These are phyloP conservation scores for Cyathus striatus DNA, from an alignment of 768 basidiomycete genomes.

Conservation along the genomic window DNA sequence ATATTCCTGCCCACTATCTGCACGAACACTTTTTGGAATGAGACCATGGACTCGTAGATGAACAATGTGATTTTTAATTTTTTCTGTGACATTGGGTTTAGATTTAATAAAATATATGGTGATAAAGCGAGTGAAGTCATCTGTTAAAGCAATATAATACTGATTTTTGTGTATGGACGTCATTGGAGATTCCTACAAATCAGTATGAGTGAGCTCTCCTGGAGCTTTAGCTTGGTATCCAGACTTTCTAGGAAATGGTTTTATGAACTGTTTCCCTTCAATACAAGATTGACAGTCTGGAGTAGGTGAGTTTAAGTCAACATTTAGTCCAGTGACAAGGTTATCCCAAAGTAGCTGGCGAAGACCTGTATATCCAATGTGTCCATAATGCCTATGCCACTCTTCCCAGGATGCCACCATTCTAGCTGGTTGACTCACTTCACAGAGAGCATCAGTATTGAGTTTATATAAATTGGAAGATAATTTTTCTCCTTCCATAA, in stretches of 20 bases:
- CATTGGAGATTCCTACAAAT: constrained; percentile 2
- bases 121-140: neutral
- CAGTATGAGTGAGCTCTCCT: constrained; percentile 1
- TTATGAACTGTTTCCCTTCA: neutral
- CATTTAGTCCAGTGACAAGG: constrained; percentile 14
- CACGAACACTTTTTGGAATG: neutral
- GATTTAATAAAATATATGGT: constrained; percentile 2
- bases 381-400: constrained; percentile 20
- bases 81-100: constrained; percentile 1
- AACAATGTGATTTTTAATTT: neutral
- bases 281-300: no score
- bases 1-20: constrained; percentile 25
- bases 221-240: neutral
- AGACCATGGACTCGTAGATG: neutral
- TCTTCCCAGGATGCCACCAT: neutral
- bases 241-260: neutral
- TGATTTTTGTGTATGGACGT: neutral
- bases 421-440: no score
- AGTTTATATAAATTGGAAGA: no score
- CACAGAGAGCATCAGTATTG: no score
- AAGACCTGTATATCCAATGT: constrained; percentile 14
- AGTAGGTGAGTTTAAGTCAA: constrained; percentile 9
- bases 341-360: constrained; percentile 7
- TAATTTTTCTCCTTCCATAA: no score
- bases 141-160: constrained; percentile 4